Conservation (phyloP, 2,329 filamentous ascomycete genomes). For the Colletotrichum cereale region DNA sequence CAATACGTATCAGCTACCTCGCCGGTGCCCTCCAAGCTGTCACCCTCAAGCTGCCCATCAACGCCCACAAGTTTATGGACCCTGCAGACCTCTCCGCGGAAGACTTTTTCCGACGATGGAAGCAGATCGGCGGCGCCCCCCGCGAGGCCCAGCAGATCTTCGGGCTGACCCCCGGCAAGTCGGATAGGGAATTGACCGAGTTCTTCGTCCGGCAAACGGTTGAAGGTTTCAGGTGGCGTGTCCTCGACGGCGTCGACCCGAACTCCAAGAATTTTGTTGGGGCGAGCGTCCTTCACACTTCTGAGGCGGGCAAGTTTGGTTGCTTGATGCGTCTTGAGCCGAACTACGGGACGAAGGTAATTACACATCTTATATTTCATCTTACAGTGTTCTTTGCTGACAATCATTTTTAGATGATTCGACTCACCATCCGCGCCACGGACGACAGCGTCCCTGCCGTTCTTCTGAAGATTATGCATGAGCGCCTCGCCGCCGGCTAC, state of each 20-base stretch:
- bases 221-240: constrained; percentile 89
- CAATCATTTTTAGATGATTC: constrained; percentile 81
- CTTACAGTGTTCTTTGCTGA: constrained; percentile 14
- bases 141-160: constrained; percentile 93
- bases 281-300: constrained; percentile 86
- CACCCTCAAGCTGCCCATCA: constrained; percentile 89
- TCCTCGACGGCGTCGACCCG: constrained; percentile 88
- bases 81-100: constrained; percentile 86
- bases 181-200: constrained; percentile 75
- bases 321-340: constrained; percentile 94
- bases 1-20: constrained; percentile 93
- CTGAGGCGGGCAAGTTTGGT: constrained; percentile 89
- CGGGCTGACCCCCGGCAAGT: constrained; percentile 67
- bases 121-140: constrained; percentile 92
- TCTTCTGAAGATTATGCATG: constrained; percentile 88
- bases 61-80: constrained; percentile 97
- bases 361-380: neutral
- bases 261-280: constrained; percentile 96
- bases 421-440: constrained; percentile 92
- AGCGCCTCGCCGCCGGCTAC: constrained; percentile 74
- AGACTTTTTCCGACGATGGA: constrained; percentile 99
- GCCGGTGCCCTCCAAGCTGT: constrained; percentile 93
- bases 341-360: constrained; percentile 89
- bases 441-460: constrained; percentile 88
- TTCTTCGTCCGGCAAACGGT: constrained; percentile 79